Base-by-base conservation (phyloP, 306 rosid genomes). In the Quercus rubra region DNA sequence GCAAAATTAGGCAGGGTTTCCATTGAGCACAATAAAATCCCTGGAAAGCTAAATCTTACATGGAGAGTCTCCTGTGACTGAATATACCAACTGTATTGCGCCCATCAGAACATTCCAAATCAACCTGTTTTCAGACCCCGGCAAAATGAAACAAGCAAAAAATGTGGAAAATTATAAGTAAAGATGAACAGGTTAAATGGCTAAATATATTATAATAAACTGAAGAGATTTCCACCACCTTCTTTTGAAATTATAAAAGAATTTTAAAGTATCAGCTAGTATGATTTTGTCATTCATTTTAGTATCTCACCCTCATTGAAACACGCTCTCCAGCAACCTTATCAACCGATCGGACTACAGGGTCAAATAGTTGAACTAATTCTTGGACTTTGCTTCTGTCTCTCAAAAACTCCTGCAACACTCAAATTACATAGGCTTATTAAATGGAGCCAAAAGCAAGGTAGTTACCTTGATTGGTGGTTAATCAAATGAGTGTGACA, bases 291-390 rank as follows among this genome's bases (percentile, higher is more conserved):
- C 4, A 43, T 20, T 31, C 15, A 56, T 14, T 33, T 20, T 41
- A 52, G 78, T 21, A 73, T 66, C 97, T 81, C 80, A 92, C 98
- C 93, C 97, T 89, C 90, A 94, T 94, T 74, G 97, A 94, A 33
- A 94, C 90, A 70, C 97, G 97, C 79, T 94, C 99, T 87, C 99
- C 99, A 61, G 95, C 80, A 73, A 94, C 27, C 78, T 85, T 86
- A 80, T 94, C 97, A 64, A 91, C 20, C 73, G 85, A 91, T 82
- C 97, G 89, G 69, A 94, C 97, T 55, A 90, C n/a, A 51, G 98
- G 98, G 75, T 94, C 97, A 84, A 91, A 87, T 81, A 87, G 70
- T 81, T 91, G 80, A 82, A 91, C 98, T 93, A 94, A 79, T 52
- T 70, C 79, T 82, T 81, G 87, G 18, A 94, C 98, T 83, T 62